Conservation (phyloP, 2,329 filamentous ascomycete species). For the Byssochlamys sp. region DNA sequence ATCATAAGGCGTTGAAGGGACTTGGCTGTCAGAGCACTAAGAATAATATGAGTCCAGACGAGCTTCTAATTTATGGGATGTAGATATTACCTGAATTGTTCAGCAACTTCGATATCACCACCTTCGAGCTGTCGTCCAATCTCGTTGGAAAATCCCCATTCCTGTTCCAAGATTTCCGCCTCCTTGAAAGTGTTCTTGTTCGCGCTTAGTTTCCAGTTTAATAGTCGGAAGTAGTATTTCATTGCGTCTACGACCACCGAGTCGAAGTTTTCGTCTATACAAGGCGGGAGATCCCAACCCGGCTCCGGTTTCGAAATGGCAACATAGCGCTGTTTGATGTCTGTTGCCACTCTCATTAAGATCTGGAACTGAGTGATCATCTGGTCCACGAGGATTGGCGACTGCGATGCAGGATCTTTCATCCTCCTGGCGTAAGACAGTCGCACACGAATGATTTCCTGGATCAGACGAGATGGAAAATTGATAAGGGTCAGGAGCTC, state of each 20-base stretch:
- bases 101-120: constrained; percentile 90
- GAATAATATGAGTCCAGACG: constrained; percentile 16
- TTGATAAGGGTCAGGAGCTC: constrained; percentile 93
- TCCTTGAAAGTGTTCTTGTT: constrained; percentile 99
- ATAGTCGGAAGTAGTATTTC: constrained; percentile 96
- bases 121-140: constrained; percentile 84
- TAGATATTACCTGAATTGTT: constrained; percentile 66
- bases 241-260: constrained; percentile 81
- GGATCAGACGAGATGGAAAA: constrained; percentile 88
- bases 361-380: constrained; percentile 97
- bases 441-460: constrained; percentile 89
- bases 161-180: constrained; percentile 89
- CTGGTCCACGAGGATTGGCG: constrained; percentile 87
- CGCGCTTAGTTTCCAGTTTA: constrained; percentile 93
- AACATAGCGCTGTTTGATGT: constrained; percentile 83
- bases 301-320: constrained; percentile 74
- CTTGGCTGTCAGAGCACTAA: constrained; percentile 75
- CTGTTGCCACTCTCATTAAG: constrained; percentile 77
- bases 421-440: constrained; percentile 87
- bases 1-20: constrained; percentile 76
- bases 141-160: constrained; percentile 95
- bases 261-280: constrained; percentile 94
- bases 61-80: background rate
- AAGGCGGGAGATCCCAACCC: constrained; percentile 90
- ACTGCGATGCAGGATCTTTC: constrained; percentile 87